Evolutionary conservation across 1,284 basidiomycete genomes (phyloP).

Genomic region (Malassezia pachydermatis): DNA sequence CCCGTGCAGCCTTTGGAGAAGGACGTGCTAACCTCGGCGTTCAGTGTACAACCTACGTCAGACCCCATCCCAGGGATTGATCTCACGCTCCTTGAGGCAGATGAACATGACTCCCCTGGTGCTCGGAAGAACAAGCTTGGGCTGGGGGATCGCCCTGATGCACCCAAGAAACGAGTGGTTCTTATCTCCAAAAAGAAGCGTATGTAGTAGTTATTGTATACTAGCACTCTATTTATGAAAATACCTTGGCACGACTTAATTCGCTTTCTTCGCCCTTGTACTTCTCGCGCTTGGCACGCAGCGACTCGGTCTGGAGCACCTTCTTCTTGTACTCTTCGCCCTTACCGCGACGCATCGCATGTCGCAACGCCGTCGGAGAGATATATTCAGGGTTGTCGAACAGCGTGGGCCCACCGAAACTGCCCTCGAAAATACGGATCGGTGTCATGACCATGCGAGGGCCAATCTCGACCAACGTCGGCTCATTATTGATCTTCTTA

Average conservation of each 20-base stretch:
- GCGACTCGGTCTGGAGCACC: slow-evolving; percentile 66
- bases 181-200: slow-evolving; percentile 17
- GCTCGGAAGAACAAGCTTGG: slow-evolving; percentile 4
- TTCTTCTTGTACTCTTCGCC: slow-evolving; percentile 70
- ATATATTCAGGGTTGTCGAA: slow-evolving; percentile 95
- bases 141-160: slow-evolving; percentile 8
- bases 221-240: slow-evolving; percentile 56
- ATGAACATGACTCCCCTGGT: slow-evolving; percentile 11
- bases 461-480: slow-evolving; percentile 58
- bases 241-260: slow-evolving; percentile 75
- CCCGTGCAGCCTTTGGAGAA: slow-evolving; percentile 15
- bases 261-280: slow-evolving; percentile 65
- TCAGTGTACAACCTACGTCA: slow-evolving; percentile 1
- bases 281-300: slow-evolving; percentile 58
- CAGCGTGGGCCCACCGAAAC: slow-evolving; percentile 71
- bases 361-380: slow-evolving; percentile 71
- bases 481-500: slow-evolving; percentile 25
- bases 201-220: not conserved
- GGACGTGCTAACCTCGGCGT: slow-evolving; percentile 7
- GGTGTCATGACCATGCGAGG: slow-evolving; percentile 94
- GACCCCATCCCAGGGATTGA: slow-evolving; percentile 12
- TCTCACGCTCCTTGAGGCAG: slow-evolving; percentile 9
- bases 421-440: slow-evolving; percentile 92
- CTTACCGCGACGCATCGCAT: slow-evolving; percentile 61
- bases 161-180: slow-evolving; percentile 17